A percentile compares a stretch with the other conserved stretches of the same genome.
Conservation (phyloP, 768 basidiomycete species). For the Lactarius hatsudake region DNA sequence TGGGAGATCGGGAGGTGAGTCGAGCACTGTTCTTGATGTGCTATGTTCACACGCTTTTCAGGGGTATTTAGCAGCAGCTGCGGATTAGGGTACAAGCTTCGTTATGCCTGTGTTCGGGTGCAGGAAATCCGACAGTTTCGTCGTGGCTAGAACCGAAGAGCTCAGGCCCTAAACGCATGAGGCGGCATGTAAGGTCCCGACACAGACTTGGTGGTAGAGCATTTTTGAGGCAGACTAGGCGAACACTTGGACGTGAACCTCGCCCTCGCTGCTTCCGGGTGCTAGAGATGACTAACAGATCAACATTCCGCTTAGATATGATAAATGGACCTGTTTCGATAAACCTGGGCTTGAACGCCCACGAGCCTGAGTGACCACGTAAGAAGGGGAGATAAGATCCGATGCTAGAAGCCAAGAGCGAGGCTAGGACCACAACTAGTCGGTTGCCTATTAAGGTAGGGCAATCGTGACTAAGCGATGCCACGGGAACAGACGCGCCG, state of each 20-base stretch:
- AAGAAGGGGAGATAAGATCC: neutral
- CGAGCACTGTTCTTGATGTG: neutral
- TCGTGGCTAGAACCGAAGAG: neutral
- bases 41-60: slow-evolving; percentile 20
- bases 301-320: neutral
- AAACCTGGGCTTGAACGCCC: neutral
- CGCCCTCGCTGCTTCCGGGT: neutral
- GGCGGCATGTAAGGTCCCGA: neutral
- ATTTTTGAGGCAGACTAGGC: neutral
- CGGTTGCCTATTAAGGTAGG: slow-evolving; percentile 5
- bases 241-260: neutral
- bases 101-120: neutral
- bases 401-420: neutral
- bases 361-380: neutral
- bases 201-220: neutral
- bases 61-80: slow-evolving; percentile 35
- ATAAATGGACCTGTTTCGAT: neutral
- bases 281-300: neutral
- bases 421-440: slow-evolving; percentile 4
- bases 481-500: slow-evolving; percentile 14
- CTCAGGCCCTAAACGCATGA: neutral
- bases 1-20: slow-evolving; percentile 74
- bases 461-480: neutral
- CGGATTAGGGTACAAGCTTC: slow-evolving; percentile 28
- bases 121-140: neutral